Evolutionary conservation across 139 green algal species (phyloP).

Genomic region (Auxenochlorella pyrenoidosa): DNA sequence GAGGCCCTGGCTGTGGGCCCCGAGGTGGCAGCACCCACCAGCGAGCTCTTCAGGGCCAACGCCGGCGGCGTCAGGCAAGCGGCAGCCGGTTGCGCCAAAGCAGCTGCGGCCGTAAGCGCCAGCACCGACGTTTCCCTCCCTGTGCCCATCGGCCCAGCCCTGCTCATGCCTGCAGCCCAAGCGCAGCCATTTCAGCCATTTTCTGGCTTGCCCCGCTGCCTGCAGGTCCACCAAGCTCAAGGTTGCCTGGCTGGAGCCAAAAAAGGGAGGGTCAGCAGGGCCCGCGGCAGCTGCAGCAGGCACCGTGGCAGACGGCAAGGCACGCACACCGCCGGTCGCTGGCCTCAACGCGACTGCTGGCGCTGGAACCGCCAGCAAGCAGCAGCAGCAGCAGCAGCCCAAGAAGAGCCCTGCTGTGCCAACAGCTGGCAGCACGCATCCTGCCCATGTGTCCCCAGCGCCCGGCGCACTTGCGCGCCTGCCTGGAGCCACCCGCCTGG

Average conservation of each 20-base stretch:
- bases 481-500: not conserved
- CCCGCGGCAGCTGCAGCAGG: not conserved
- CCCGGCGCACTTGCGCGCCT: not conserved
- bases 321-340: not conserved
- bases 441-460: not conserved
- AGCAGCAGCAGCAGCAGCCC: not conserved
- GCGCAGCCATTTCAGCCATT: not conserved
- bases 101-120: no score
- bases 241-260: conserved; percentile 20
- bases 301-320: not conserved
- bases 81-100: not conserved
- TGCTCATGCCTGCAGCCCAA: no score
- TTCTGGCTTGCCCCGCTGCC: not conserved
- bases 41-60: conserved; percentile 49
- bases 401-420: not conserved
- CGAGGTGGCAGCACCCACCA: conserved; percentile 27
- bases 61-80: not conserved
- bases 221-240: conserved; percentile 26
- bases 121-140: no score
- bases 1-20: conserved; percentile 47
- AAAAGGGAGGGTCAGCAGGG: not conserved
- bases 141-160: no score
- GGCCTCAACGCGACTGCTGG: no score
- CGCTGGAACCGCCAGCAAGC: not conserved
- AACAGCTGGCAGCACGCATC: not conserved